These are phyloP conservation scores for Penicillium argentinense DNA, from an alignment of 495 filamentous ascomycete species.

Conservation along the genomic window DNA sequence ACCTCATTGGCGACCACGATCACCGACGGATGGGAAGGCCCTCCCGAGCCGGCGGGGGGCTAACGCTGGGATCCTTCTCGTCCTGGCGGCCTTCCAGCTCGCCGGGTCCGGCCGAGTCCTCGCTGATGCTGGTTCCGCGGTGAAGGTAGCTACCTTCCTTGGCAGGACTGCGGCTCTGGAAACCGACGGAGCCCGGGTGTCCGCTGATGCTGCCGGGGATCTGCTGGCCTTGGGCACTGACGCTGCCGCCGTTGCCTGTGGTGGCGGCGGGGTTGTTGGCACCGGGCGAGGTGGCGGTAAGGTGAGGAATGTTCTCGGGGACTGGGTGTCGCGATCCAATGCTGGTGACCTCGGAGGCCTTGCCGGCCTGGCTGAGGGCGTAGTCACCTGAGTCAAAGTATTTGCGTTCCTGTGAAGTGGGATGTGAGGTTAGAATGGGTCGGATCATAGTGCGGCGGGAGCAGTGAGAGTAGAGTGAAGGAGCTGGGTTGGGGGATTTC, in stretches of 20 bases:
- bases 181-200: slow-evolving; percentile 47
- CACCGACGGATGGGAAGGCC: slow-evolving; percentile 65
- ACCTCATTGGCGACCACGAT: not conserved
- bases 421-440: not conserved
- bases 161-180: slow-evolving; percentile 71
- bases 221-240: slow-evolving; percentile 43
- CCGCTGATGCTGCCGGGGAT: slow-evolving; percentile 48
- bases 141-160: slow-evolving; percentile 86
- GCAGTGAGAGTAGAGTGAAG: not conserved
- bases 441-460: not conserved
- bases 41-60: slow-evolving; percentile 50
- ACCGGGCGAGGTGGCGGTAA: slow-evolving; percentile 71
- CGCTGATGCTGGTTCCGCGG: slow-evolving; percentile 71
- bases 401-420: slow-evolving; percentile 74
- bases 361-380: slow-evolving; percentile 96
- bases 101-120: slow-evolving; percentile 47
- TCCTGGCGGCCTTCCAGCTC: slow-evolving; percentile 28
- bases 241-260: slow-evolving; percentile 39
- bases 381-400: slow-evolving; percentile 99
- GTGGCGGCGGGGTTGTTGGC: slow-evolving; percentile 40
- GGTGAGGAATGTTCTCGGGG: slow-evolving; percentile 94
- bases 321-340: slow-evolving; percentile 93
- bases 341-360: slow-evolving; percentile 88
- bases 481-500: slow-evolving; percentile 4
- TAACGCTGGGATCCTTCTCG: slow-evolving; percentile 39